Evolutionary conservation across 768 basidiomycete genomes (phyloP), one percentile per base, ranked within the genome.

Genomic region (Kwoniella sp.): DNA sequence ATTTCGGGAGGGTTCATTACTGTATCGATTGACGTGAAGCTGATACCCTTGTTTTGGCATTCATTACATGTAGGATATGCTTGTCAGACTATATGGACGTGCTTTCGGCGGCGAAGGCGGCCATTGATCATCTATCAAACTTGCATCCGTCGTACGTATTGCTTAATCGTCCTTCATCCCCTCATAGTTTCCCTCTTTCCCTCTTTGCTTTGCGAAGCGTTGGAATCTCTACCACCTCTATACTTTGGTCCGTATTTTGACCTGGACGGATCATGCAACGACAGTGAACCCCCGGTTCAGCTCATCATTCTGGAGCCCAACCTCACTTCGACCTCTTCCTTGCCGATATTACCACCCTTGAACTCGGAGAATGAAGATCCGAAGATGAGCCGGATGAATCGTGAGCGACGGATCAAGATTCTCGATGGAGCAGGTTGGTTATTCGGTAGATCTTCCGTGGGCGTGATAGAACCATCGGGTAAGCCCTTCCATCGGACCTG

Each of bases 251-350:
- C n/a, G n/a, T n/a, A n/a, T n/a, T n/a, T n/a, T n/a, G n/a, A n/a
- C n/a, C n/a, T n/a, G n/a, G n/a, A n/a, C n/a, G 33, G 13, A 33
- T 33, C 33, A 33, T 13, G 13, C 33, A 33, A 6, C 33, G n/a
- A 33, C 52, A 63, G 68, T 1, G 47, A 51, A 12, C 59, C 70
- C 13, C 62, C 64, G 27, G 48, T 58, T 4, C 69, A 70, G 37
- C 59, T 76, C 8, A 53, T 71, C 19, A 51, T 76, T n/a, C 71
- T 76, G 10, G 74, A 76, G 57, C 74, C 74, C 4, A 52, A 65
- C 25, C 58, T 76, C 8, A 40, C 58, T 30, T 12, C 27, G 3
- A 10, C 30, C 10, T 60, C 58, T 10, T 63, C 71, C 10, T 47
- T 76, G 36, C 74, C 74, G 8, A 66, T 76, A 44, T 30, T 76